Percentiles rank a stretch among this genome's conserved stretches.
phyloP scores from a whole-genome alignment of 371 early-diverging fungal species.

The Thermomucor indicae-seudaticae region DNA sequence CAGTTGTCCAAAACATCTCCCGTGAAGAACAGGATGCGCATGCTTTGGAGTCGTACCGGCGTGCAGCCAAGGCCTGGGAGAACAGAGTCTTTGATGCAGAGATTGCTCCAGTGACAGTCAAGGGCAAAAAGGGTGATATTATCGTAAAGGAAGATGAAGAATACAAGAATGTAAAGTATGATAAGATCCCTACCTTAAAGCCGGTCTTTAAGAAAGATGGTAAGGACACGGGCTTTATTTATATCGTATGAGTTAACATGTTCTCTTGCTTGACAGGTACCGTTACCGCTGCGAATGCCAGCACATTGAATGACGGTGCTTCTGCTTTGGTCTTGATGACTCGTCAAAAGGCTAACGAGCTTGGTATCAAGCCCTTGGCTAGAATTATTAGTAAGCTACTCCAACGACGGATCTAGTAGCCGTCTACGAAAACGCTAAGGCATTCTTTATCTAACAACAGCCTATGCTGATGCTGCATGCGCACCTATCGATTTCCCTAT shows the following conservation, averaged over 20 bases:
- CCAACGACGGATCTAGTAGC: too few species aligned
- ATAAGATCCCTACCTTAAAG: slow-evolving; percentile 51
- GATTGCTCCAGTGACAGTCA: slow-evolving; percentile 80
- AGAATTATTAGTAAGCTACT: slow-evolving; percentile 48
- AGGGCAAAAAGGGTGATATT: slow-evolving; percentile 71
- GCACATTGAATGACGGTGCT: slow-evolving; percentile 95
- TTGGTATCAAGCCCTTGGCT: slow-evolving; percentile 84
- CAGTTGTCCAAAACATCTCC: slow-evolving; percentile 74
- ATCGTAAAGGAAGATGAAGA: slow-evolving; percentile 84
- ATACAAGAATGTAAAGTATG: slow-evolving; percentile 73
- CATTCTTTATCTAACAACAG: slow-evolving; percentile 10
- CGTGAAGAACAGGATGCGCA: slow-evolving; percentile 89
- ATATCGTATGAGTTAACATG: background rate
- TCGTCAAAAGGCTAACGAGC: slow-evolving; percentile 66
- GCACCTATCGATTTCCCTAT: slow-evolving; percentile 92
- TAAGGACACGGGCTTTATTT: too few species aligned
- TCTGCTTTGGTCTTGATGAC: slow-evolving; percentile 90
- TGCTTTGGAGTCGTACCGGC: slow-evolving; percentile 81
- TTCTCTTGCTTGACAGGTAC: slow-evolving; percentile 50
- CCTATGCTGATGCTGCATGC: slow-evolving; percentile 80
- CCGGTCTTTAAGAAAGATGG: slow-evolving; percentile 65
- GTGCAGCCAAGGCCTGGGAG: slow-evolving; percentile 83
- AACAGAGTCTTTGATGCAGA: slow-evolving; percentile 75
- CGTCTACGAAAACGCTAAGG: too few species aligned
- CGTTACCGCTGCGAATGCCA: slow-evolving; percentile 95